These are phyloP conservation scores for Flaveria linearis DNA, from an alignment of 129 eudicot species.

Conservation along the genomic window DNA sequence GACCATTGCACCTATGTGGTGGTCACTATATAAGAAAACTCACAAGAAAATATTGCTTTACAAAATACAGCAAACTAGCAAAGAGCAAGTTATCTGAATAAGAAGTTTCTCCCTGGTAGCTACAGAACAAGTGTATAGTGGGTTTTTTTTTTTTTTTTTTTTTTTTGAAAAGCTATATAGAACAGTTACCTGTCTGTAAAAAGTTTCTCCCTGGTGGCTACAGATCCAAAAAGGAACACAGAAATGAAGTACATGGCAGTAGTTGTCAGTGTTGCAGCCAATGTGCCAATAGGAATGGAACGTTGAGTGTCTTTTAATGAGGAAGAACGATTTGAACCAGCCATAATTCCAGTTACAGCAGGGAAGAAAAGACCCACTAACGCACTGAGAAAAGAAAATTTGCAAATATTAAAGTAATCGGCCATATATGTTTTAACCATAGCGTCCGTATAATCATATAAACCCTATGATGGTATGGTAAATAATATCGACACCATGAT, in stretches of 20 bases:
- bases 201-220: constrained; percentile 90
- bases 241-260: constrained; percentile 68
- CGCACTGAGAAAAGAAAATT: constrained; percentile 58
- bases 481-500: constrained; percentile 17
- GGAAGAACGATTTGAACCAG: constrained; percentile 98
- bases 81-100: constrained; percentile 3
- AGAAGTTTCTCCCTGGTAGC: constrained; percentile 3
- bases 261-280: constrained; percentile 85
- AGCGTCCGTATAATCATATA: neutral
- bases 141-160: neutral
- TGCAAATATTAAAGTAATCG: constrained; percentile 25
- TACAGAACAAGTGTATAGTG: neutral
- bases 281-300: constrained; percentile 91
- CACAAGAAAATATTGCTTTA: neutral
- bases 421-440: neutral
- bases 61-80: too few relatives aligned
- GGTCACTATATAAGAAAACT: neutral
- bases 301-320: constrained; percentile 96
- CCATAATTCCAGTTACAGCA: constrained; percentile 99
- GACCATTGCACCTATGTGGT: constrained; percentile 10
- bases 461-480: constrained; percentile 15
- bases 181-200: constrained; percentile 79
- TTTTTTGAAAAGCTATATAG: neutral
- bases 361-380: constrained; percentile 99
- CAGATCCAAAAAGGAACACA: constrained; percentile 81